A percentile compares a stretch with the other conserved stretches of the same genome.
Evolutionary conservation across 192 early-diverging fungal genomes (phyloP).

Genomic region (Coemansia sp.): DNA sequence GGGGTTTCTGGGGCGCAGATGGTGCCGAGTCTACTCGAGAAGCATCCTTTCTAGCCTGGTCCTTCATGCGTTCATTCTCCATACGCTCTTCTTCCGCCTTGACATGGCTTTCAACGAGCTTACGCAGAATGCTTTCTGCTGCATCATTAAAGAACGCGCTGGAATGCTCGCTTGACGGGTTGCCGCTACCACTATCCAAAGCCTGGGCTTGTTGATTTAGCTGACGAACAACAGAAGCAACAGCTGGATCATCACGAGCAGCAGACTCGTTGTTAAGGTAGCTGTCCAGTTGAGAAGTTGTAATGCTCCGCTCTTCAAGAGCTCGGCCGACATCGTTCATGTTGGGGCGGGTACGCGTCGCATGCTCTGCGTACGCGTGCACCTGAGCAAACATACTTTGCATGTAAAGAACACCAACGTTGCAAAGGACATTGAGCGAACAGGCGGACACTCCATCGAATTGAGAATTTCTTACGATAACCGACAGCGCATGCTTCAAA

Average conservation of each 20-base stretch:
- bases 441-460: slow-evolving; percentile 30
- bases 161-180: not conserved
- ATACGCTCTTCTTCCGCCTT: slow-evolving; percentile 11
- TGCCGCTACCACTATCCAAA: not conserved
- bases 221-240: slow-evolving; percentile 13
- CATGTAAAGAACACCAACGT: slow-evolving; percentile 44
- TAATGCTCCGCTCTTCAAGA: slow-evolving; percentile 39
- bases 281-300: slow-evolving; percentile 31
- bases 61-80: slow-evolving; percentile 3
- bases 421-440: slow-evolving; percentile 45
- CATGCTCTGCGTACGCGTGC: slow-evolving; percentile 52
- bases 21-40: not conserved
- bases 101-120: slow-evolving; percentile 26
- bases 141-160: slow-evolving; percentile 30
- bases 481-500: slow-evolving; percentile 39
- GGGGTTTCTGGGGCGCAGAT: not conserved
- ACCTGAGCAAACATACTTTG: slow-evolving; percentile 52
- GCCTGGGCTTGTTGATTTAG: slow-evolving; percentile 16
- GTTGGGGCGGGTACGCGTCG: slow-evolving; percentile 52
- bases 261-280: slow-evolving; percentile 24
- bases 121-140: slow-evolving; percentile 35
- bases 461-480: slow-evolving; percentile 29
- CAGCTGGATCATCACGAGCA: slow-evolving; percentile 8
- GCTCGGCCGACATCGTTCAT: slow-evolving; percentile 54
- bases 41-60: slow-evolving; percentile 6